Evolutionary conservation across 805 yeast species (phyloP).

Genomic region (Candida michaelii): DNA sequence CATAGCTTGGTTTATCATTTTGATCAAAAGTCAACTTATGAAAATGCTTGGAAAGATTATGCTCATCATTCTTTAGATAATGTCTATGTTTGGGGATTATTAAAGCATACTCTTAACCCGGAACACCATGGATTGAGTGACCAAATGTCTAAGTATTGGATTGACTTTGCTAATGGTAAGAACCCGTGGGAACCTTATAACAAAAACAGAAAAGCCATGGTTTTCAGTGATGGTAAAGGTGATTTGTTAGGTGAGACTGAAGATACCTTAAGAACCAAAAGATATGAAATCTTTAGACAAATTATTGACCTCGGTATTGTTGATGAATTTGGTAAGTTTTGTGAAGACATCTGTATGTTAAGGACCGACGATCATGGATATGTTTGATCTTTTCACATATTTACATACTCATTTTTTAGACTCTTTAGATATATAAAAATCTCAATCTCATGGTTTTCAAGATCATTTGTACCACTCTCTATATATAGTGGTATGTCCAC

Average conservation of each 20-base stretch:
- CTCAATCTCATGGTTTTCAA: too few relatives aligned
- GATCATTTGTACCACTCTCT: too few relatives aligned
- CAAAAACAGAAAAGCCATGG: conserved; percentile 7
- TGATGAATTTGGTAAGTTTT: conserved; percentile 11
- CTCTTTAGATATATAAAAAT: too few relatives aligned
- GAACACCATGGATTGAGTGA: conserved; percentile 6
- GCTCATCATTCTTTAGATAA: conserved; percentile 18
- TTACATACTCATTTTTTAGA: too few relatives aligned
- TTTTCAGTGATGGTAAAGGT: conserved; percentile 12
- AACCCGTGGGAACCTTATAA: conserved; percentile 4
- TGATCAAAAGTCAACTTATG: conserved; percentile 14
- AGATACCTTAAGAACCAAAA: conserved; percentile 10
- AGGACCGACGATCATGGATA: conserved; percentile 4
- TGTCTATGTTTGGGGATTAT: conserved; percentile 15
- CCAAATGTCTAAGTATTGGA: conserved; percentile 9
- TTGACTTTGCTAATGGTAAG: conserved; percentile 8
- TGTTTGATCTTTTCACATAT: too few relatives aligned
- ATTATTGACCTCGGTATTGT: conserved; percentile 13
- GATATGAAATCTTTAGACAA: neutral
- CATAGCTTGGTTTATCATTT: conserved; percentile 13
- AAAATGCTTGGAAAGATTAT: conserved; percentile 7
- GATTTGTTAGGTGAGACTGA: conserved; percentile 6
- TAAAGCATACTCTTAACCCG: conserved; percentile 8
- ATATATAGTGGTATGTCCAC: too few relatives aligned
- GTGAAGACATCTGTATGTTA: conserved; percentile 8